Evolutionary conservation across 2,329 filamentous ascomycete species (phyloP).

Genomic region (Nemania sp.): DNA sequence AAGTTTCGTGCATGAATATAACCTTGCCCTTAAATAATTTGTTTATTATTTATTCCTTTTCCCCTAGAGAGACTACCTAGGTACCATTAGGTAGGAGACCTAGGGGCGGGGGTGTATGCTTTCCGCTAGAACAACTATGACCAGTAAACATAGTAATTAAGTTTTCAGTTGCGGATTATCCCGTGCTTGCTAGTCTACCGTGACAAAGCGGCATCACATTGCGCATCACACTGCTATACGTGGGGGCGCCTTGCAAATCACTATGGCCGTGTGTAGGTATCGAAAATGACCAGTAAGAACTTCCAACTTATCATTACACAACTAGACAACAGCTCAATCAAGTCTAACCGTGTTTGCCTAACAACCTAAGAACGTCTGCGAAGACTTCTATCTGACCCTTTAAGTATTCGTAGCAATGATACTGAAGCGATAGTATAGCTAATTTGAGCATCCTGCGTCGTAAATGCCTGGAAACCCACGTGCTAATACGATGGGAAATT

Average conservation of each 20-base stretch:
- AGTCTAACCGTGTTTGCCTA: constrained; percentile 2
- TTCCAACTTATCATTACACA: constrained; percentile 7
- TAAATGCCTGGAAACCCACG: neutral
- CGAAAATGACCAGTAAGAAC: neutral
- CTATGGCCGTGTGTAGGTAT: neutral
- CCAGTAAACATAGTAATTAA: no score
- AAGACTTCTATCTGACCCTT: constrained; percentile 1
- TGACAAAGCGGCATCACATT: neutral
- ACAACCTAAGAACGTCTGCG: neutral
- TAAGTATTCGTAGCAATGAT: neutral
- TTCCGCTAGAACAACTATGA: no score
- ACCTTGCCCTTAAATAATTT: neutral
- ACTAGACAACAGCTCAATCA: constrained; percentile 7
- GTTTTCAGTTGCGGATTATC: neutral
- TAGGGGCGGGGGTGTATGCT: no score
- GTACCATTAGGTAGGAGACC: no score
- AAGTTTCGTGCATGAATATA: neutral
- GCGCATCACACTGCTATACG: neutral
- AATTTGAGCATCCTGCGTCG: neutral
- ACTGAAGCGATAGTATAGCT: constrained; percentile 16
- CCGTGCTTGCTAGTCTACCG: neutral
- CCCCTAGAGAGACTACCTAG: neutral
- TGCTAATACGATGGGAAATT: neutral
- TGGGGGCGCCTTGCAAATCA: neutral
- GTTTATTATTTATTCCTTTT: neutral